phyloP scores from a whole-genome alignment of 345 rosid genomes.

The Ceriops zippeliana region DNA sequence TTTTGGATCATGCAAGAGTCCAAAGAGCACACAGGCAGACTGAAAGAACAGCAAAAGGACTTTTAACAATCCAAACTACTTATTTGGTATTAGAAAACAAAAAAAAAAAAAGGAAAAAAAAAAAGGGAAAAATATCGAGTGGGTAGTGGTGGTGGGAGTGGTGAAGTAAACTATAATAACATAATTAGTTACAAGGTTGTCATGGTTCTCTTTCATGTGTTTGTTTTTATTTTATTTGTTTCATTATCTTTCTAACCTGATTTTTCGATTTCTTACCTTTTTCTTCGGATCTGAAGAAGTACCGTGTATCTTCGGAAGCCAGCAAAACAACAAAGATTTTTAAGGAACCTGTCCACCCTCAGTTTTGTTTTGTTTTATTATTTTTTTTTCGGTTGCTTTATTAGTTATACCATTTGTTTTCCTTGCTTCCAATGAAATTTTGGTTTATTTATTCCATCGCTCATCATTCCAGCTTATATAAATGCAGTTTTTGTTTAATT shows the following conservation, averaged over 20 bases:
- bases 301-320: slow-evolving; percentile 44
- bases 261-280: slow-evolving; percentile 35
- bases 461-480: slow-evolving; percentile 7
- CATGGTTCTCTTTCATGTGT: neutral
- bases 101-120: too few relatives aligned
- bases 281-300: slow-evolving; percentile 66
- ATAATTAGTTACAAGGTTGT: slow-evolving; percentile 1
- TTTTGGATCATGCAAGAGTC: slow-evolving; percentile 47
- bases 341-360: slow-evolving; percentile 37
- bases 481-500: too few relatives aligned
- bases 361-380: neutral
- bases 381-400: slow-evolving; percentile 3
- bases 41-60: slow-evolving; percentile 22
- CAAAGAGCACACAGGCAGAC: slow-evolving; percentile 30
- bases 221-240: neutral
- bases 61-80: neutral
- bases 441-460: slow-evolving; percentile 15
- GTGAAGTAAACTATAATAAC: neutral
- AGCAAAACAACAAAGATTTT: slow-evolving; percentile 61
- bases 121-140: neutral
- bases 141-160: neutral
- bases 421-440: neutral
- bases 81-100: neutral
- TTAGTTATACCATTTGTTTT: slow-evolving; percentile 13
- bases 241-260: neutral